Evolutionary conservation across 2,329 filamentous ascomycete species (phyloP), one percentile per base, ranked within the genome.

Genomic region (Sporothrix curviconia): DNA sequence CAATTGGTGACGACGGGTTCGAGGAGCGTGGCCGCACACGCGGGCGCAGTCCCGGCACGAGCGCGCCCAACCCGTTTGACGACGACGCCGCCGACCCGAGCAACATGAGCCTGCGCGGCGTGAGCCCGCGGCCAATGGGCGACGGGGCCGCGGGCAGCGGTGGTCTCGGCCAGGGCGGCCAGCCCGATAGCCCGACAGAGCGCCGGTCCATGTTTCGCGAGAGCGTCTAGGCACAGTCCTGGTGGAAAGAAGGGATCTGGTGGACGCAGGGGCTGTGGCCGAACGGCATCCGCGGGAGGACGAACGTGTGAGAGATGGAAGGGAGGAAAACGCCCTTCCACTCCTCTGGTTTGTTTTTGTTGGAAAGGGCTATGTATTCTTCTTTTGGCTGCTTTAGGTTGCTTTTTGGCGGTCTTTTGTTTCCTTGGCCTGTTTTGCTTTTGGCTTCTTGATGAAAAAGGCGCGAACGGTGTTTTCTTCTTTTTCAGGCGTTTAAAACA

Each of bases 81-180:
- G 65, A 74, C 54, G 78, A 82, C 30, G 82, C 74, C 5, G 84
- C 74, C 4, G 84, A 83, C 68, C 74, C 78, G 61, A 85, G 83
- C 60, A 81, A 81, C 66, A 67, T 82, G 58, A 81, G 76, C 68
- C 65, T 90, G 70, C 74, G 88, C 56, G 87, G 87, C 25, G 84
- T 92, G 30, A 92, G 88, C 69, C 89, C 90, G 3, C 72, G 89
- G 63, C 89, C 89, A n/a, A 81, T 87, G 63, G 15, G 7, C 6
- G 76, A 83, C 51, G 78, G 77, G 30, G 69, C 71, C 37, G 71
- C 70, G 5, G 63, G 60, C 46, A 62, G 60, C 62, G 30, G 64
- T 61, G 42, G 64, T 67, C 7, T 24, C 32, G 71, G 72, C 57
- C 71, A 70, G 8, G 50, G 50, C 49, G 74, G 72, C 62, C 66